A percentile compares a stretch with the other conserved stretches of the same genome.
Conservation (phyloP, 306 rosid species). For the Mimosa bimucronata region DNA sequence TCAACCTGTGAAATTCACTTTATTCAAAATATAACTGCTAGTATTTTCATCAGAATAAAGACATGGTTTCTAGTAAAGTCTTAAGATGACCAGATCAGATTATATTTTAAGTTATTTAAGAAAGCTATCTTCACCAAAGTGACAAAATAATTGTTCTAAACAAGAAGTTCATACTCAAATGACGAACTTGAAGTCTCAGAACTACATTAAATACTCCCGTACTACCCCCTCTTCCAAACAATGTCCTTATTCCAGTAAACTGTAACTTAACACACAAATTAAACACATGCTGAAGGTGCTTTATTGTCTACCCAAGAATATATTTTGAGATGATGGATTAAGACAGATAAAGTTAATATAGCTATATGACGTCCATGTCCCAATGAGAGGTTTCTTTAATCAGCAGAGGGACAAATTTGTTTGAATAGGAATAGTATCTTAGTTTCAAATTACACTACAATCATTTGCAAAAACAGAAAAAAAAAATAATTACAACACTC, state of each 20-base stretch:
- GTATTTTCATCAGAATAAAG: not conserved
- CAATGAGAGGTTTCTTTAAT: not conserved
- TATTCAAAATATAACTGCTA: too few relatives aligned
- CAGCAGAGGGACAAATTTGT: not conserved
- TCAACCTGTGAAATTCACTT: not conserved
- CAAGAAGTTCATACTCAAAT: not conserved
- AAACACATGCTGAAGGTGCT: too few relatives aligned
- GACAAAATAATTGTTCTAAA: not conserved
- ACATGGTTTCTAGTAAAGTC: conserved; percentile 2
- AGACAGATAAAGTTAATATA: not conserved
- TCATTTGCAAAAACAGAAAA: not conserved
- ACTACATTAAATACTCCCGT: not conserved
- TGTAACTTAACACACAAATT: too few relatives aligned
- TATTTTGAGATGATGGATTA: not conserved
- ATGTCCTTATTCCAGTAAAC: not conserved
- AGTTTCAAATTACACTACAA: not conserved
- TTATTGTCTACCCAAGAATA: too few relatives aligned
- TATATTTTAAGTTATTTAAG: not conserved
- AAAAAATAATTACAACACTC: not conserved
- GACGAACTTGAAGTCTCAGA: not conserved
- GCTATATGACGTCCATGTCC: not conserved
- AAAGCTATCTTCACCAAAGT: not conserved
- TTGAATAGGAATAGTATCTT: not conserved
- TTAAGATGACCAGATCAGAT: not conserved
- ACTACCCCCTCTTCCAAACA: not conserved